Evolutionary conservation across 2,329 filamentous ascomycete species (phyloP).

Genomic region (Beauveria sp.): DNA sequence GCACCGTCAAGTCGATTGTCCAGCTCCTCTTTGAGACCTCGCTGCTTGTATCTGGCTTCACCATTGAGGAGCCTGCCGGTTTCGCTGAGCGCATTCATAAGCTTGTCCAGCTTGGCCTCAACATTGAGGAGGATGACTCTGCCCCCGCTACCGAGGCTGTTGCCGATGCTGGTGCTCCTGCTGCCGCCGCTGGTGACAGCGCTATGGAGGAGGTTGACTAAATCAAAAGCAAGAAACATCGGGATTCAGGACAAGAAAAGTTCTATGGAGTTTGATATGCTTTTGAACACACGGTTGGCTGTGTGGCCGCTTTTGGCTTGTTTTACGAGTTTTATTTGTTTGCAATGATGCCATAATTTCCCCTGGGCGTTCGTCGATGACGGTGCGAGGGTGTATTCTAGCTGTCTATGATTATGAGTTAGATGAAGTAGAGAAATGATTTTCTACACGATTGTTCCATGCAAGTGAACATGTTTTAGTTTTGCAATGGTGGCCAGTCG

Average conservation of each 20-base stretch:
- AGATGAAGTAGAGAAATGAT: conserved; percentile 28
- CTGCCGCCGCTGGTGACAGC: conserved; percentile 68
- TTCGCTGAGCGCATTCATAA: conserved; percentile 99
- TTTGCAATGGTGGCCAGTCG: too few relatives aligned
- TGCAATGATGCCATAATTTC: conserved; percentile 28
- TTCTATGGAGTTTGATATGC: conserved; percentile 34
- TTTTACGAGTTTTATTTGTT: conserved; percentile 26
- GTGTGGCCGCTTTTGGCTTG: conserved; percentile 24
- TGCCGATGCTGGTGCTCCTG: conserved; percentile 49
- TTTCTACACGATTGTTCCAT: conserved; percentile 9
- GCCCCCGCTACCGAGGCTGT: conserved; percentile 49
- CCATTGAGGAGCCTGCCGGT: conserved; percentile 95
- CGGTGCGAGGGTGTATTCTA: conserved; percentile 31
- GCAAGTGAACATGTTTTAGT: too few relatives aligned
- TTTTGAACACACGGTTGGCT: conserved; percentile 12
- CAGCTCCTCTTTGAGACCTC: conserved; percentile 99
- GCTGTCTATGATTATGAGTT: conserved; percentile 33
- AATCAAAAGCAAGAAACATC: conserved; percentile 24
- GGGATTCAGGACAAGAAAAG: conserved; percentile 32
- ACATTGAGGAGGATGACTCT: conserved; percentile 88
- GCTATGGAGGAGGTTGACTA: conserved; percentile 99
- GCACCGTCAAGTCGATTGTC: conserved; percentile 98
- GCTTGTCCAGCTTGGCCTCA: conserved; percentile 94
- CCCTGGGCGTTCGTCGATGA: conserved; percentile 18
- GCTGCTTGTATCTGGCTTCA: conserved; percentile 97